Conservation (phyloP, 225 moss, liverwort and hornwort genomes). For the Sphagnum tenellum region DNA sequence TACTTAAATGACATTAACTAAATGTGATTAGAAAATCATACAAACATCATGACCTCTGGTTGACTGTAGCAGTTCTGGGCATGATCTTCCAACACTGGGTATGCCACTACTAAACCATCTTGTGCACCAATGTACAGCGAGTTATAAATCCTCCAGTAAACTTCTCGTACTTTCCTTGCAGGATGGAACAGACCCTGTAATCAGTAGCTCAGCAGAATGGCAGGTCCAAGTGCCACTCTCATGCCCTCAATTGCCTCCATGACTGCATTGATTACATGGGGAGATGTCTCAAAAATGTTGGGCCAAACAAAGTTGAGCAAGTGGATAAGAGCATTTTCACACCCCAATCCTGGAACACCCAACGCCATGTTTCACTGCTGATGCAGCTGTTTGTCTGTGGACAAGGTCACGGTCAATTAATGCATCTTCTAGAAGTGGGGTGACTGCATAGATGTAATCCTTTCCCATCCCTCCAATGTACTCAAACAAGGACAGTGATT, state of each 20-base stretch:
- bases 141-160: conserved; percentile 99
- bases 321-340: conserved; percentile 95
- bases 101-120: conserved; percentile 84
- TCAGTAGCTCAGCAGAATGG: conserved; percentile 84
- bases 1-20: no score
- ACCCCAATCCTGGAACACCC: conserved; percentile 93
- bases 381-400: conserved; percentile 94
- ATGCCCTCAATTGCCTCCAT: conserved; percentile 99
- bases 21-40: conserved; percentile 17
- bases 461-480: conserved; percentile 99
- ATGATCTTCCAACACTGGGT: conserved; percentile 91
- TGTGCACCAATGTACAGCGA: conserved; percentile 92
- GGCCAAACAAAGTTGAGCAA: conserved; percentile 96
- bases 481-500: conserved; percentile 91
- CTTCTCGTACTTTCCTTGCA: conserved; percentile 93
- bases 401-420: conserved; percentile 98
- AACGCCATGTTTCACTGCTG: conserved; percentile 98
- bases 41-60: conserved; percentile 94
- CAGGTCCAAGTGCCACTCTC: conserved; percentile 93
- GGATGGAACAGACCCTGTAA: conserved; percentile 96
- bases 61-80: conserved; percentile 85
- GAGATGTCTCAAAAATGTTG: conserved; percentile 98
- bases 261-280: conserved; percentile 96
- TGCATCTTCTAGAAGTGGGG: conserved; percentile 90
- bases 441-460: conserved; percentile 97